A percentile compares a stretch with the other conserved stretches of the same genome.
Evolutionary conservation across 177 flowering plant genomes (phyloP).

Genomic region (Tripterygium wilfordii): DNA sequence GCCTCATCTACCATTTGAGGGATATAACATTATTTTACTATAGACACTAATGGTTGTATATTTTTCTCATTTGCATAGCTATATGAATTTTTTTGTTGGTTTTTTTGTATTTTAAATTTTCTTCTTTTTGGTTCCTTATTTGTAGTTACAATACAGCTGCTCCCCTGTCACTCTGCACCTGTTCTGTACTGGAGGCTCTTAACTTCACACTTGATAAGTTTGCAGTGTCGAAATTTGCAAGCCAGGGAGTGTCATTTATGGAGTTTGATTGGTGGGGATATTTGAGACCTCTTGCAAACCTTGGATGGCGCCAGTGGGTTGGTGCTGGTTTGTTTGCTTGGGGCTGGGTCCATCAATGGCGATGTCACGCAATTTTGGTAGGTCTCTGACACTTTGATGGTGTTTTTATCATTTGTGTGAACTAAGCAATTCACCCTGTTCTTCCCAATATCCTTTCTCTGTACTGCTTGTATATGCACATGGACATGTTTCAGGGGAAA

Average conservation of each 20-base stretch:
- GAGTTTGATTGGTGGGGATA: slow-evolving; percentile 46
- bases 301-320: slow-evolving; percentile 66
- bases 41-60: too few relatives aligned
- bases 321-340: slow-evolving; percentile 66
- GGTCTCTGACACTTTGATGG: slow-evolving; percentile 1
- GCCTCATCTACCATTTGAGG: too few relatives aligned
- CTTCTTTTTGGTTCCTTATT: slow-evolving; percentile 4
- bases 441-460: neutral
- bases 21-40: too few relatives aligned
- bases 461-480: neutral
- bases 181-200: slow-evolving; percentile 40
- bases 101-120: too few relatives aligned
- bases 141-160: slow-evolving; percentile 79
- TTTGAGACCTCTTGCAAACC: slow-evolving; percentile 47
- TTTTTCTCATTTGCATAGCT: too few relatives aligned
- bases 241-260: slow-evolving; percentile 26
- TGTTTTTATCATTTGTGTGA: neutral
- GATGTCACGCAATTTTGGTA: slow-evolving; percentile 85
- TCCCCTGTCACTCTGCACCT: slow-evolving; percentile 77
- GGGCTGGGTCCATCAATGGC: slow-evolving; percentile 91
- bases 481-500: too few relatives aligned
- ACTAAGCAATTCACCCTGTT: neutral
- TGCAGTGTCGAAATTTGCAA: slow-evolving; percentile 45
- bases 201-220: slow-evolving; percentile 26
- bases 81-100: too few relatives aligned